Evolutionary conservation across 371 early-diverging fungal species (phyloP), one percentile per base, ranked within the genome.

Genomic region (Syncephalastrum sp.): DNA sequence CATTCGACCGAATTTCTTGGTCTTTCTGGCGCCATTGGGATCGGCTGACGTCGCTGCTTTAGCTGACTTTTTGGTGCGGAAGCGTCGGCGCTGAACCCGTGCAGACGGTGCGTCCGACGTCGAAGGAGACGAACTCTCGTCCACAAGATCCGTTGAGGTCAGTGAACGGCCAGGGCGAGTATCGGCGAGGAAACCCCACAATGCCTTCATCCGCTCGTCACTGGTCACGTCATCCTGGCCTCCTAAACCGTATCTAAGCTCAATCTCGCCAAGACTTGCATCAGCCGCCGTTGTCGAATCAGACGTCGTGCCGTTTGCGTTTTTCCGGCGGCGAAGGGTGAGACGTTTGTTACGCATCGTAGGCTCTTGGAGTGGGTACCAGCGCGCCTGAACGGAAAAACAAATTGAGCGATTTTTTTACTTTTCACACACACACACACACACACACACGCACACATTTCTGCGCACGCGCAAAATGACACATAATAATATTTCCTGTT

Each of bases 331-430:
- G n/a, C 19, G 25, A 4, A 15, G 19, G 29, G 5, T 14, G 27
- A 51, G 51, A n/a, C 51, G 51, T 12, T 38, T 17, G n/a, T 25
- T 25, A n/a, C 38, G 51, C 38, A 17, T 23, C 33, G 25, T 4
- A 38, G 50, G 50, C 29, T 54, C 60, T 23, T 54, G 50, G 19
- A 63, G 41, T 6, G 63, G 50, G 49, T 63, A 54, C 63, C 63
- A 63, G 10, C 38, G 38, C 38, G 38, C 38, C 38, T 33, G 38
- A 33, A 33, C 38, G 38, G 38, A 33, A 33, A 33, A 33, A 33
- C 12, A 10, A 33, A 33, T 33, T 33, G 38, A 33, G 38, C 38
- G 38, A 33, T 10, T 10, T 12, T 21, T 21, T 21, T 21, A 33
- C 38, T 8, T 33, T 29, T 33, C 38, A 33, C 38, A 33, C 38